Evolutionary conservation across 2,329 filamentous ascomycete species (phyloP), one percentile per base, ranked within the genome.

Genomic region (Penicillium sp.): DNA sequence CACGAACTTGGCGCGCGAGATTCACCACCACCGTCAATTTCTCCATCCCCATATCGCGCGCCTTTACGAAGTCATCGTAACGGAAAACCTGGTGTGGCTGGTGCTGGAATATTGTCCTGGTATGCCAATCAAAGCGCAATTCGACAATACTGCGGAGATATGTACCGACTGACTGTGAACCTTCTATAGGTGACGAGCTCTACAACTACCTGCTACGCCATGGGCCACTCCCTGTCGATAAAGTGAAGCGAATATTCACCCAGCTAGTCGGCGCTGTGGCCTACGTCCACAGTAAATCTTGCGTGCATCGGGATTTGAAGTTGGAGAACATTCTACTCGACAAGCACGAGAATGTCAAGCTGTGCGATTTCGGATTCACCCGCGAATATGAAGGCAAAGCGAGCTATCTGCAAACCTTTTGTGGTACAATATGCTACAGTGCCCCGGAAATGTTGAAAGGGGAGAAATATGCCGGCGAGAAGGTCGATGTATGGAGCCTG

Each of bases 401-500:
- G 33, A 98, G 93, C 74, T 94, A 98, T 71, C 79, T 99, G 56
- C 94, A 98, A 76, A 99, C 95, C 1, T 99, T 96, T 77, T 99
- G 95, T 74, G 95, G 95, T 5, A 99, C 95, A 0, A 89, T 99
- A 62, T 98, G 94, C 79, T 99, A 99, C 77, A 96, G 92, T 55
- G 95, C 95, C 2, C 95, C 95, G 2, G 95, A 99, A 77, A 99
- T 99, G 95, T 83, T 99, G 41, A 96, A 95, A 75, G 95, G 93
- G 40, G 95, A 99, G 75, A 98, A 96, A 76, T 99, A 99, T 73
- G 95, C 93, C 0, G 94, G 92, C 27, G 92, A 97, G 79, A 98
- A 97, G 79, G 94, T 99, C 50, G 95, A 99, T 71, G 92, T 99
- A 4, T 99, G 95, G 95, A 98, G 94, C 76, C 90, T 93, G 72